Conservation (phyloP, 768 basidiomycete species). For the Pleurotus platypus region DNA sequence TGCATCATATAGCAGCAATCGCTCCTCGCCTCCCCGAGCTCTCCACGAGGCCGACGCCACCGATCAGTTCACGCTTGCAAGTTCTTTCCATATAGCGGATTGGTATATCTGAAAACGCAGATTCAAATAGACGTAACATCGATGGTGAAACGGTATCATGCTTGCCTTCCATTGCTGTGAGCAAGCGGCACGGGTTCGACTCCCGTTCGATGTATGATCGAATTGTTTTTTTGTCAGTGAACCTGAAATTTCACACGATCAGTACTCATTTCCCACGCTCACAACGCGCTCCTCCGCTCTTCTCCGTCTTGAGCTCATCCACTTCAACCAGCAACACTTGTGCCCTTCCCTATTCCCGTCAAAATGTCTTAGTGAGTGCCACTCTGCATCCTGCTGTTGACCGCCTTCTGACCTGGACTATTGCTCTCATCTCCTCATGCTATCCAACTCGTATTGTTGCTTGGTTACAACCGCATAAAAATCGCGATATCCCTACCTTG, state of each 20-base stretch:
- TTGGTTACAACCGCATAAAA: background rate
- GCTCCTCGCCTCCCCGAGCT: no score
- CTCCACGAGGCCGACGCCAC: no score
- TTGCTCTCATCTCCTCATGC: background rate
- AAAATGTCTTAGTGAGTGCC: constrained; percentile 7
- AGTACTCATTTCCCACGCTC: background rate
- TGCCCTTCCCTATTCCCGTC: background rate
- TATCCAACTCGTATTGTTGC: background rate
- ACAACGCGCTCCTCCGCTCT: background rate
- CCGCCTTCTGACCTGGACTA: no score
- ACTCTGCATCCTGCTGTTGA: background rate
- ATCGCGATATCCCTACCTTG: background rate
- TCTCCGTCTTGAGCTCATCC: background rate
- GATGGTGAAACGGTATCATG: no score
- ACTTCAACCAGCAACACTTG: background rate
- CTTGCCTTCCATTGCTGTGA: no score
- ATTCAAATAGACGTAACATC: no score
- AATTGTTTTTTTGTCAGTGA: background rate
- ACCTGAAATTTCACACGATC: background rate
- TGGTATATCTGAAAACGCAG: no score
- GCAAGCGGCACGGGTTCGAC: no score
- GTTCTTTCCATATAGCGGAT: no score
- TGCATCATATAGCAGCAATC: no score
- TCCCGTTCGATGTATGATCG: no score
- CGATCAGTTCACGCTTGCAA: no score